Evolutionary conservation across 1,284 basidiomycete species (phyloP).

Genomic region (Pseudozyma pruni): DNA sequence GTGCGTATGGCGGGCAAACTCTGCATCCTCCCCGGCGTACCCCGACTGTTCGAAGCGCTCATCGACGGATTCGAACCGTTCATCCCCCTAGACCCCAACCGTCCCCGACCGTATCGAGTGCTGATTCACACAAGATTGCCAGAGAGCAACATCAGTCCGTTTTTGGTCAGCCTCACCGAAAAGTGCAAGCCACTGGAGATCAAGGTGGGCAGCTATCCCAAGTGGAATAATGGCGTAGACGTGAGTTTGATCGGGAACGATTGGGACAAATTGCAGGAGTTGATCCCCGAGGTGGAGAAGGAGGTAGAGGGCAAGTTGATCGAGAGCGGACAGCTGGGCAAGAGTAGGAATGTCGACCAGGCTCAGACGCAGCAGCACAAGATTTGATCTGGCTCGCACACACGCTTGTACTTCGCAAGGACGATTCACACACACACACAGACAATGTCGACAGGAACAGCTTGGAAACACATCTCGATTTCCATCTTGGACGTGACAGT

Average conservation of each 20-base stretch:
- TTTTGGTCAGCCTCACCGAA: constrained; percentile 80
- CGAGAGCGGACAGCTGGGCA: constrained; percentile 69
- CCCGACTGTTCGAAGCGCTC: constrained; percentile 77
- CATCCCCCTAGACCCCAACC: constrained; percentile 56
- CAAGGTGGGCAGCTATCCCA: constrained; percentile 78
- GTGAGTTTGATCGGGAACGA: constrained; percentile 82
- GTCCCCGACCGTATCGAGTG: constrained; percentile 52
- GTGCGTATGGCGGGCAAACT: constrained; percentile 83
- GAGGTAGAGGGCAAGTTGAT: constrained; percentile 71
- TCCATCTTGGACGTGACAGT: neutral
- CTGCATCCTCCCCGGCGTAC: constrained; percentile 91
- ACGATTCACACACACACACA: neutral
- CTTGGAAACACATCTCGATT: too few relatives aligned
- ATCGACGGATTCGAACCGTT: constrained; percentile 73
- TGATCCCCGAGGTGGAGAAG: constrained; percentile 68
- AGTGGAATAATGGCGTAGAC: constrained; percentile 74
- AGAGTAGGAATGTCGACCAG: constrained; percentile 7
- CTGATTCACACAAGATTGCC: constrained; percentile 73
- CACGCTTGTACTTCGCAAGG: neutral
- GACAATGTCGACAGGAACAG: neutral
- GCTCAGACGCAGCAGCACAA: constrained; percentile 15
- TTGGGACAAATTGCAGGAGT: constrained; percentile 30
- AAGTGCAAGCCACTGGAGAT: constrained; percentile 80
- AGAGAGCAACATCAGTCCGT: constrained; percentile 85
- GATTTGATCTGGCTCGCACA: constrained; percentile 12